Evolutionary conservation across 2,329 filamentous ascomycete species (phyloP), one percentile per base, ranked within the genome.

Genomic region (Coniochaeta pulveracea): DNA sequence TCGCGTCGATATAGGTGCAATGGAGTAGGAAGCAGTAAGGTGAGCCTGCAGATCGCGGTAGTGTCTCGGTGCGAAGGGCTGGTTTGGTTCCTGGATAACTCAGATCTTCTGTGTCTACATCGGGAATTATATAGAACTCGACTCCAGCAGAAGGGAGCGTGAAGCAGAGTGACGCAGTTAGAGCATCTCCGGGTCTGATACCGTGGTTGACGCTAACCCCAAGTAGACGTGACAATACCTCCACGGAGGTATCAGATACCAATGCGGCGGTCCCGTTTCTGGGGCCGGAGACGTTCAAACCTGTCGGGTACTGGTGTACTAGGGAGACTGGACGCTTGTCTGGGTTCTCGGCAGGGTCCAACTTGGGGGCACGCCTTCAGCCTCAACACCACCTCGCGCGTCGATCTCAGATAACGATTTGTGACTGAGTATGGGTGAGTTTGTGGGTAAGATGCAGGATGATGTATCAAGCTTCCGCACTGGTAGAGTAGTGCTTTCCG

Each of bases 371-470:
- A n/a, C n/a, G n/a, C n/a, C n/a, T n/a, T n/a, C n/a, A n/a, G n/a
- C n/a, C n/a, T n/a, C n/a, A n/a, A n/a, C n/a, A n/a, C n/a, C n/a
- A n/a, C n/a, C 9, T 31, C 5, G 18, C 9, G 9, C 16, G 28
- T 14, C 14, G 28, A 31, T 31, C 28, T 31, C 17, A 31, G 28
- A 31, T 31, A 31, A 31, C 10, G 28, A 31, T 22, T 17, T n/a
- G 10, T 17, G 11, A 15, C 16, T 12, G n/a, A 19, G 10, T 29
- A n/a, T 29, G 17, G 5, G 3, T 19, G 27, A 27, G 16, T n/a
- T 18, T 12, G 27, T 29, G 12, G 17, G 9, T n/a, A n/a, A 12
- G 27, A 29, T 21, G 17, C 28, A 31, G 18, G 17, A 21, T 31
- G 28, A 29, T 4, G 11, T 14, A 10, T 19, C 18, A 12, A 3